phyloP scores from a whole-genome alignment of 805 yeast species.

The Starmerella potacharoeniae region DNA sequence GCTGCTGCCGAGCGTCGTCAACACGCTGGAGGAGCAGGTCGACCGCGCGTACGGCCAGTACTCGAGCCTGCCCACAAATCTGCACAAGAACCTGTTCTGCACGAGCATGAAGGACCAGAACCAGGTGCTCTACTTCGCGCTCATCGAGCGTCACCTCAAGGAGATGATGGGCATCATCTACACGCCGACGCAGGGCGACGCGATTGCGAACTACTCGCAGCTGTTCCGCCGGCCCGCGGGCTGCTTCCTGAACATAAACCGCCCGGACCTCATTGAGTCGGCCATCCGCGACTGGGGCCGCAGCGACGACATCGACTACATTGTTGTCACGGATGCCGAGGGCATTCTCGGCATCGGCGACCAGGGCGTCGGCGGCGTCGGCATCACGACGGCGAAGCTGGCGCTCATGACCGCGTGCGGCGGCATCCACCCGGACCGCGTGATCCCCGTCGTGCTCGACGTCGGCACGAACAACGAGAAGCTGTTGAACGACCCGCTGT shows the following conservation, averaged over 20 bases:
- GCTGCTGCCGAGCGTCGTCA: slow-evolving; percentile 72
- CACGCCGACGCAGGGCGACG: slow-evolving; percentile 60
- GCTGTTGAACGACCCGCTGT: slow-evolving; percentile 67
- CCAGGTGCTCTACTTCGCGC: slow-evolving; percentile 76
- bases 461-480: slow-evolving; percentile 84
- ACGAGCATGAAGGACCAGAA: slow-evolving; percentile 85
- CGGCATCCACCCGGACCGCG: slow-evolving; percentile 92
- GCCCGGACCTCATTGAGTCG: slow-evolving; percentile 53
- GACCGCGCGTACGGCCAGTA: slow-evolving; percentile 84
- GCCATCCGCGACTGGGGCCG: slow-evolving; percentile 69
- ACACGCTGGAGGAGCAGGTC: slow-evolving; percentile 77
- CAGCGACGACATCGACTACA: slow-evolving; percentile 83
- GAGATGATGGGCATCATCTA: slow-evolving; percentile 40
- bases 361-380: slow-evolving; percentile 93
- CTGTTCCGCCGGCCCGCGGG: slow-evolving; percentile 93
- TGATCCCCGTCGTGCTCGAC: slow-evolving; percentile 78
- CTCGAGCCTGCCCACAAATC: slow-evolving; percentile 60
- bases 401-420: slow-evolving; percentile 93
- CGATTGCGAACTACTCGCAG: slow-evolving; percentile 81
- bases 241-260: slow-evolving; percentile 71
- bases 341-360: slow-evolving; percentile 96
- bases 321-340: slow-evolving; percentile 89
- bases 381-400: slow-evolving; percentile 83
- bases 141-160: slow-evolving; percentile 75
- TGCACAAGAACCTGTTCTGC: slow-evolving; percentile 87